phyloP scores from a whole-genome alignment of 495 filamentous ascomycete genomes.

The Hyaloscypha hepaticicola region DNA sequence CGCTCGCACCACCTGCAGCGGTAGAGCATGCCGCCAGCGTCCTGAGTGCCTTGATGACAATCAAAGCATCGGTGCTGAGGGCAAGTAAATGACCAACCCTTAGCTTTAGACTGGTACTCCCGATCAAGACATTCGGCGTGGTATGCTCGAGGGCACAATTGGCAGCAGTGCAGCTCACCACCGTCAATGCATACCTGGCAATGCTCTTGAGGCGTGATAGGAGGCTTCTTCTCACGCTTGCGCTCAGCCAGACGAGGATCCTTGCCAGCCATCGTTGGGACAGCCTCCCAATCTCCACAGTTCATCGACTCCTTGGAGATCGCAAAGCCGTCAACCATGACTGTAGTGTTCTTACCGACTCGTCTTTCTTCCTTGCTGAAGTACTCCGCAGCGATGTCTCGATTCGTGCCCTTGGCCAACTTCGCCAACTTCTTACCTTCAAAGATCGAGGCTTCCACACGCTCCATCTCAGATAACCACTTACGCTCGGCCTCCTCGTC shows the following conservation, averaged over 20 bases:
- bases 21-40: conserved; percentile 60
- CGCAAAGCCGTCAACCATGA: conserved; percentile 58
- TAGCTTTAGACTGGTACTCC: conserved; percentile 38
- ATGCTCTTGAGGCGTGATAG: conserved; percentile 50
- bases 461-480: conserved; percentile 60
- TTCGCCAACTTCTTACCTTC: conserved; percentile 52
- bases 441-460: conserved; percentile 59
- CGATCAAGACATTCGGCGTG: conserved; percentile 52
- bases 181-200: conserved; percentile 58
- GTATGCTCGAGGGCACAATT: conserved; percentile 56
- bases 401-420: conserved; percentile 33
- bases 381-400: conserved; percentile 43
- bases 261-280: conserved; percentile 56
- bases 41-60: conserved; percentile 52
- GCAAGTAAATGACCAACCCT: conserved; percentile 49
- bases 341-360: conserved; percentile 57
- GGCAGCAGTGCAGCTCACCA: conserved; percentile 48
- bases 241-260: conserved; percentile 50
- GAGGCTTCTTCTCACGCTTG: conserved; percentile 40
- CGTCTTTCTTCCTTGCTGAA: conserved; percentile 47
- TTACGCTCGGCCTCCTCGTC: conserved; percentile 52
- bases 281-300: conserved; percentile 55
- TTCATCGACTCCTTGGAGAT: conserved; percentile 59
- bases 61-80: conserved; percentile 58
- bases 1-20: conserved; percentile 56